Conservation (phyloP, 2,329 filamentous ascomycete genomes). For the Diplodia scrobiculata region DNA sequence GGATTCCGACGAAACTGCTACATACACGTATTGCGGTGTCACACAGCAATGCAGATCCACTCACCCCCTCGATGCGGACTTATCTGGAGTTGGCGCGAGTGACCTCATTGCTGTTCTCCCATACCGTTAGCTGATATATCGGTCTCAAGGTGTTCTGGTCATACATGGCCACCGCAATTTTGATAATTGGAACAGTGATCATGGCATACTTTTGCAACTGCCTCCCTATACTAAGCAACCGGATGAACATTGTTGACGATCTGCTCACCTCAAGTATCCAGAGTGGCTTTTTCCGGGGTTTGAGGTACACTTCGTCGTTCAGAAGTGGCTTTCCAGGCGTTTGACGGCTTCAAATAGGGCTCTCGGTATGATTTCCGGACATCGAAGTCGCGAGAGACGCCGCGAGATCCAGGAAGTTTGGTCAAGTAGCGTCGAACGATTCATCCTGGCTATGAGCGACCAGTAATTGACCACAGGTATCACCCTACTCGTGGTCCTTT, state of each 20-base stretch:
- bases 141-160: not conserved
- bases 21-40: not conserved
- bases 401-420: constrained; percentile 1
- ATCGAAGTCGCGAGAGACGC: not conserved
- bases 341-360: not conserved
- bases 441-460: constrained; percentile 37
- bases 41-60: no score
- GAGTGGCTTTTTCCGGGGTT: no score
- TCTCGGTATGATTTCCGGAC: not conserved
- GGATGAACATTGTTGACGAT: not conserved
- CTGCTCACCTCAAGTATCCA: not conserved
- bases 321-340: not conserved
- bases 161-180: not conserved
- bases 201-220: not conserved
- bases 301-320: not conserved
- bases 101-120: accelerated
- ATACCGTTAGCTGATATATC: not conserved
- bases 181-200: not conserved
- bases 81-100: no score
- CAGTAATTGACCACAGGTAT: constrained; percentile 36
- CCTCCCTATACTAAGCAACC: not conserved
- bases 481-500: constrained; percentile 34
- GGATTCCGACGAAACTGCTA: not conserved
- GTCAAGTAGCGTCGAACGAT: constrained; percentile 33
- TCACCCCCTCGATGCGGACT: no score